These are phyloP conservation scores for Vishniacozyma victoriae DNA, from an alignment of 768 basidiomycete genomes.

Conservation along the genomic window DNA sequence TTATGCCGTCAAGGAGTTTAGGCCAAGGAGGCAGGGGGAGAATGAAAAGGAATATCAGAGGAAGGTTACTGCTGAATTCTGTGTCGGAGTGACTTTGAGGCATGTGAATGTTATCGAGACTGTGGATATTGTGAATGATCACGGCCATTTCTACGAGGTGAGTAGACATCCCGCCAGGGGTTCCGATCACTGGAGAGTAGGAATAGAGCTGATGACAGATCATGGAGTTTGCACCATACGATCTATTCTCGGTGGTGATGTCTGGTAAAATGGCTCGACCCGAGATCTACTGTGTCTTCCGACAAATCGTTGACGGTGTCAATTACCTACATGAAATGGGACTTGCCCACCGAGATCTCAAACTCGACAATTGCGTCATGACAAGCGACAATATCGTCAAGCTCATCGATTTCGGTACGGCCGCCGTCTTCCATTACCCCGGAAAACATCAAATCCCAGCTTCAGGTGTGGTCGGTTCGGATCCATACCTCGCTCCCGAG, in stretches of 20 bases:
- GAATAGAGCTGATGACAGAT: conserved; percentile 55
- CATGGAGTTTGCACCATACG: conserved; percentile 99
- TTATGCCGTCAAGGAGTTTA: conserved; percentile 96
- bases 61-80: conserved; percentile 98
- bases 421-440: conserved; percentile 98
- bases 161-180: conserved; percentile 41
- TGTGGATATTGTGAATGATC: conserved; percentile 94
- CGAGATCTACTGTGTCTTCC: conserved; percentile 98
- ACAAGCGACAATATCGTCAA: conserved; percentile 91
- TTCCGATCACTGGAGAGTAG: not conserved
- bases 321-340: conserved; percentile 97
- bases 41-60: conserved; percentile 97
- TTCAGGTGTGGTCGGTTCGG: conserved; percentile 88
- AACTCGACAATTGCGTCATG: conserved; percentile 99
- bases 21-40: conserved; percentile 81
- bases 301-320: conserved; percentile 96
- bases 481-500: conserved; percentile 97
- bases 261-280: conserved; percentile 96
- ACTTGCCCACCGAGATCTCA: conserved; percentile 95
- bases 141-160: conserved; percentile 98
- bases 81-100: conserved; percentile 75
- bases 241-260: conserved; percentile 99
- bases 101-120: conserved; percentile 97
- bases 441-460: conserved; percentile 74
- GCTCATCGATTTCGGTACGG: conserved; percentile 98